A percentile compares a stretch with the other conserved stretches of the same genome.
Evolutionary conservation across 169 alveolate species (phyloP).

Genomic region (Cryptosporidium ubiquitum): DNA sequence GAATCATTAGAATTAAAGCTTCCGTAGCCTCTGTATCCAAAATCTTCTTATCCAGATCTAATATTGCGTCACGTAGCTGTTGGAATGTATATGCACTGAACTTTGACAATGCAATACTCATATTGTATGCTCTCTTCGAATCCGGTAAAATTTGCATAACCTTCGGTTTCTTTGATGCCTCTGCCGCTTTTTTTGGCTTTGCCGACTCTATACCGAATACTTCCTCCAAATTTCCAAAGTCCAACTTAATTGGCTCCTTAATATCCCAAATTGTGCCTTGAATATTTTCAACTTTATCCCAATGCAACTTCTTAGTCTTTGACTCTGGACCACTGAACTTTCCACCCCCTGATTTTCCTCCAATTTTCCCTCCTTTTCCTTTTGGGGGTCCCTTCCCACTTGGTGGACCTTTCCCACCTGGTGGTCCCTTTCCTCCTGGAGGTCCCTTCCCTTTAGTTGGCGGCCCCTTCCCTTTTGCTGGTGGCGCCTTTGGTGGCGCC

Average conservation of each 20-base stretch:
- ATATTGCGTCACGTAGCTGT: slow-evolving; percentile 88
- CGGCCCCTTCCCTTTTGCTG: slow-evolving; percentile 71
- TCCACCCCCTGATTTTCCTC: slow-evolving; percentile 75
- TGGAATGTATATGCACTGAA: slow-evolving; percentile 88
- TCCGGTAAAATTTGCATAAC: slow-evolving; percentile 88
- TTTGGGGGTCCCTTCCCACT: slow-evolving; percentile 84
- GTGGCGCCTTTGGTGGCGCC: slow-evolving; percentile 35
- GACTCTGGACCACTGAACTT: slow-evolving; percentile 81
- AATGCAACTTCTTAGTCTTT: slow-evolving; percentile 87
- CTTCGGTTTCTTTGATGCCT: slow-evolving; percentile 80
- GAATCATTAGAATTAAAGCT: slow-evolving; percentile 84
- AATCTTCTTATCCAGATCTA: slow-evolving; percentile 83
- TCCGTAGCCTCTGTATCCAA: slow-evolving; percentile 89
- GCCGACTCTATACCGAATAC: slow-evolving; percentile 81
- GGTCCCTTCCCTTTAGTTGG: slow-evolving; percentile 73
- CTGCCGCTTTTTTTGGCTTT: slow-evolving; percentile 82
- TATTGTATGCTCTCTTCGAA: slow-evolving; percentile 90
- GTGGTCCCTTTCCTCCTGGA: slow-evolving; percentile 77
- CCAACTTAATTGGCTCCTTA: slow-evolving; percentile 53
- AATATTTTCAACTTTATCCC: slow-evolving; percentile 90
- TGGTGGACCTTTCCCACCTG: slow-evolving; percentile 76
- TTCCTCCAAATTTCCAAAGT: slow-evolving; percentile 82
- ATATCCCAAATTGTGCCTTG: slow-evolving; percentile 86
- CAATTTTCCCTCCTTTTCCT: slow-evolving; percentile 75
- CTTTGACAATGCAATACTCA: slow-evolving; percentile 90